Evolutionary conservation across 2,329 filamentous ascomycete species (phyloP).

Genomic region (Myriosclerotinia duriaeana): DNA sequence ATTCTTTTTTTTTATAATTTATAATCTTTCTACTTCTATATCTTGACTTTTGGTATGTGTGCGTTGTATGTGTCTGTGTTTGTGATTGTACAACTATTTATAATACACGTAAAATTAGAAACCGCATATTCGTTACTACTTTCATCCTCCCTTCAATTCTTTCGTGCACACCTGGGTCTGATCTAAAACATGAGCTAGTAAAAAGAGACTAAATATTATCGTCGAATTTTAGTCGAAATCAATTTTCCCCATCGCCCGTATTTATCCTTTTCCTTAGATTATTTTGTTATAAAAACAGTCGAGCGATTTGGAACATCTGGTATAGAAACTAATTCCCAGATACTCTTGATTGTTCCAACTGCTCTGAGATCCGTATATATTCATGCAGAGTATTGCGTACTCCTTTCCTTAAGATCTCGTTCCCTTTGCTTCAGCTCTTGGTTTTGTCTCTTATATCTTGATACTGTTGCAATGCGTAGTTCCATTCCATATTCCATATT

Average conservation of each 20-base stretch:
- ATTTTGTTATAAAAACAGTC: too few relatives aligned
- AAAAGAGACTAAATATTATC: too few relatives aligned
- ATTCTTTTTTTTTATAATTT: neutral
- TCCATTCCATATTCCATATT: neutral
- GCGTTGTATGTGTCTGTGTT: neutral
- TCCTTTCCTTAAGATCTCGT: neutral
- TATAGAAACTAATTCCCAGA: neutral
- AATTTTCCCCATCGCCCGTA: too few relatives aligned
- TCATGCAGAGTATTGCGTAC: neutral
- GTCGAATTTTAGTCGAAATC: too few relatives aligned
- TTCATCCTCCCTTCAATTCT: too few relatives aligned
- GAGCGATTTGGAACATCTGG: too few relatives aligned
- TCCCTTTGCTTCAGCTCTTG: neutral
- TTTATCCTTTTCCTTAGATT: too few relatives aligned
- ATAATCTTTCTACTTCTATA: neutral
- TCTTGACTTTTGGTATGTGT: neutral
- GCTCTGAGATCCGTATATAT: neutral
- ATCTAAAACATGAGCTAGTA: too few relatives aligned
- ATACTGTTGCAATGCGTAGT: neutral
- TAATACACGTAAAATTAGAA: too few relatives aligned
- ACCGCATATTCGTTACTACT: too few relatives aligned
- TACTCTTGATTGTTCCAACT: neutral
- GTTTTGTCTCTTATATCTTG: neutral
- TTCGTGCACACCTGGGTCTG: too few relatives aligned
- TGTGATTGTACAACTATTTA: neutral